A percentile compares a stretch with the other conserved stretches of the same genome.
Conservation (phyloP, 1,284 basidiomycete genomes). For the Hypsizygus ulmarius region DNA sequence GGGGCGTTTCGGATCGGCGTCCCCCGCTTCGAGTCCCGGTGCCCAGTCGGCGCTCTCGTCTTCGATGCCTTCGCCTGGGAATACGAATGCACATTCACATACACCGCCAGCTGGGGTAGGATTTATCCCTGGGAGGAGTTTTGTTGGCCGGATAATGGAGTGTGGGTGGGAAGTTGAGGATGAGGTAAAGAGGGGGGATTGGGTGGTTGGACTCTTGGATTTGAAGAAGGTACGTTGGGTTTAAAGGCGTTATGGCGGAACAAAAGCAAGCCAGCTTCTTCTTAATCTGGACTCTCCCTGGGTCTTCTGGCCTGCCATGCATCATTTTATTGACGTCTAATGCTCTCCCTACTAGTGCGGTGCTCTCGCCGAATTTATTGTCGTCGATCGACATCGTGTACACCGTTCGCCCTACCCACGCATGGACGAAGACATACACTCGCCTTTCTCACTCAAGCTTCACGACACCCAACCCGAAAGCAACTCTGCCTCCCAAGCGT, state of each 20-base stretch:
- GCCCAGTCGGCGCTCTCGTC: slow-evolving; percentile 5
- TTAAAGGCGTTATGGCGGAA: not conserved
- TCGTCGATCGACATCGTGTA: slow-evolving; percentile 76
- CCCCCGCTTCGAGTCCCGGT: slow-evolving; percentile 7
- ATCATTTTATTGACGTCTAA: slow-evolving; percentile 3
- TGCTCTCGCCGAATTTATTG: slow-evolving; percentile 79
- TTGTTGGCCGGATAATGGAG: slow-evolving; percentile 78
- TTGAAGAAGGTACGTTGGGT: slow-evolving; percentile 62
- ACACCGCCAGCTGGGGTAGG: slow-evolving; percentile 47
- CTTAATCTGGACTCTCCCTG: slow-evolving; percentile 5
- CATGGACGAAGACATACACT: slow-evolving; percentile 21
- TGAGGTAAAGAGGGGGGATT: slow-evolving; percentile 72
- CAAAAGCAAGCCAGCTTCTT: too few species aligned
- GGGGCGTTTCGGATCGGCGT: slow-evolving; percentile 14
- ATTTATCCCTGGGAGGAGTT: slow-evolving; percentile 79
- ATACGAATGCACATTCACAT: slow-evolving; percentile 12
- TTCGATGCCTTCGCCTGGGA: slow-evolving; percentile 5
- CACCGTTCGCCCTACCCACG: slow-evolving; percentile 65
- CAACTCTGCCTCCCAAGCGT: too few species aligned
- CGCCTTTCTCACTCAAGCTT: slow-evolving; percentile 5
- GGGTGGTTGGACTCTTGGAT: slow-evolving; percentile 78
- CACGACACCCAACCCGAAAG: too few species aligned
- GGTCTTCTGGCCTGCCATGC: not conserved
- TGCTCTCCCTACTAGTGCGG: slow-evolving; percentile 57
- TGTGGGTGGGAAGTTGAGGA: slow-evolving; percentile 76